phyloP scores from a whole-genome alignment of 2,329 filamentous ascomycete genomes.

The Fusarium sp. region DNA sequence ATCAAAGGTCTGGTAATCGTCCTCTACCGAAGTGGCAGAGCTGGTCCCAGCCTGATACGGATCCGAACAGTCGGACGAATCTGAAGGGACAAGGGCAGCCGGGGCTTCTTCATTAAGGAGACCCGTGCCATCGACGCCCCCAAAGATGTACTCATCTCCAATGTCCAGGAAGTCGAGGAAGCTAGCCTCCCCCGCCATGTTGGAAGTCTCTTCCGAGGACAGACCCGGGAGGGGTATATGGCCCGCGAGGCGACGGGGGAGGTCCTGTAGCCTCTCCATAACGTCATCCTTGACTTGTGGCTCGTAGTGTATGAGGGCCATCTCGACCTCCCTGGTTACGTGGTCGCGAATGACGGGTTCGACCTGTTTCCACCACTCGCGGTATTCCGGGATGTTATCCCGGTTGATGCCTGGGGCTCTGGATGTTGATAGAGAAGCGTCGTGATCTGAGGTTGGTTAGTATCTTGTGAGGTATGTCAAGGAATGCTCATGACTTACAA shows the following conservation, averaged over 20 bases:
- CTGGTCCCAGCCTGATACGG: slow-evolving; percentile 18
- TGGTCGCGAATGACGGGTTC: slow-evolving; percentile 14
- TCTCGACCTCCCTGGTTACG: slow-evolving; percentile 10
- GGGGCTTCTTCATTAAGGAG: background rate
- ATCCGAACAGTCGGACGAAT: slow-evolving; percentile 25
- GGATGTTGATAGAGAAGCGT: background rate
- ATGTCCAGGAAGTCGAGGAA: slow-evolving; percentile 14
- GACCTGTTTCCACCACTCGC: slow-evolving; percentile 16
- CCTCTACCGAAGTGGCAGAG: slow-evolving; percentile 27
- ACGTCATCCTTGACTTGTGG: slow-evolving; percentile 14
- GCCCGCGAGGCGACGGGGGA: slow-evolving; percentile 12
- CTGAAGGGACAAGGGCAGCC: background rate
- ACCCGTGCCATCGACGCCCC: background rate
- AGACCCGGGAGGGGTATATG: slow-evolving; percentile 19
- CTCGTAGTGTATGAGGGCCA: slow-evolving; percentile 7
- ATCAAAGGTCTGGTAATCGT: slow-evolving; percentile 24
- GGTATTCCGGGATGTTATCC: slow-evolving; percentile 7
- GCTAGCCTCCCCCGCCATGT: background rate
- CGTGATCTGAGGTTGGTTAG: slow-evolving; percentile 11
- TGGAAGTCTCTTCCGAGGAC: slow-evolving; percentile 22
- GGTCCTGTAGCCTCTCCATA: slow-evolving; percentile 14
- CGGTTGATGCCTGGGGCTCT: background rate
- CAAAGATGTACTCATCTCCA: background rate
- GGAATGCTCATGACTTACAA: slow-evolving; percentile 28
- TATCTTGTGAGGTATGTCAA: background rate